Evolutionary conservation across 805 yeast genomes (phyloP), one percentile per base, ranked within the genome.

Genomic region (Kodamaea nitidulidarum): DNA sequence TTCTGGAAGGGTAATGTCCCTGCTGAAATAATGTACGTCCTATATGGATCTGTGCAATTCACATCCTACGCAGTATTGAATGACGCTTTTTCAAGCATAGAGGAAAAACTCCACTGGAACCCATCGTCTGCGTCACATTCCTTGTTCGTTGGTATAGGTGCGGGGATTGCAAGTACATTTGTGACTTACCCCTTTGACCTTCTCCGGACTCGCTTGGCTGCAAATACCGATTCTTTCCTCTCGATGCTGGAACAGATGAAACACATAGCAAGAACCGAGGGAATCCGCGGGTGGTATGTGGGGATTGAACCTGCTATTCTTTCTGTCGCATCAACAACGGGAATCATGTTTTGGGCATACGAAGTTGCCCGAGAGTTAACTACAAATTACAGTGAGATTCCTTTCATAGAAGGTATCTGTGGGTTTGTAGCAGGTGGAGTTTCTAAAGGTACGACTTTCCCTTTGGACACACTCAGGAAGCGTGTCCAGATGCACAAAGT

Each of bases 1-100:
- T 67, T 91, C n/a, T 93, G 98, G 98, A 90, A 88, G 57, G 98
- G 98, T 0, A 93, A 93, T 55, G 72, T 87, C 0, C 95, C 98
- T 0, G 98, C 98, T 0, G 88, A 88, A 46, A 58, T 80, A 27
- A 76, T 93, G 79, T 93, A 93, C 53, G 65, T 91, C 10, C 48
- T 84, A 8, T 93, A 91, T 52, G 96, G 98, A 9, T 86, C 86
- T 0, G 64, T 77, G 0, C 98, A 93, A 58, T 93, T 93, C 61
- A 69, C 91, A 1, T 63, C 85, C 1, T 86, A 82, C 52, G 70
- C 88, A 1, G 55, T 70, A 0, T 60, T 77, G 22, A 85, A 81
- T 55, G 58, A 54, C 4, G 36, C 58, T 15, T 52, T 81, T n/a
- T 50, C 63, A 1, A 44, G 59, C 1, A 22, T 56, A 2, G 67